Evolutionary conservation across 1,284 basidiomycete genomes (phyloP), one percentile per base, ranked within the genome.

Genomic region (Cystobasidium pallidum): DNA sequence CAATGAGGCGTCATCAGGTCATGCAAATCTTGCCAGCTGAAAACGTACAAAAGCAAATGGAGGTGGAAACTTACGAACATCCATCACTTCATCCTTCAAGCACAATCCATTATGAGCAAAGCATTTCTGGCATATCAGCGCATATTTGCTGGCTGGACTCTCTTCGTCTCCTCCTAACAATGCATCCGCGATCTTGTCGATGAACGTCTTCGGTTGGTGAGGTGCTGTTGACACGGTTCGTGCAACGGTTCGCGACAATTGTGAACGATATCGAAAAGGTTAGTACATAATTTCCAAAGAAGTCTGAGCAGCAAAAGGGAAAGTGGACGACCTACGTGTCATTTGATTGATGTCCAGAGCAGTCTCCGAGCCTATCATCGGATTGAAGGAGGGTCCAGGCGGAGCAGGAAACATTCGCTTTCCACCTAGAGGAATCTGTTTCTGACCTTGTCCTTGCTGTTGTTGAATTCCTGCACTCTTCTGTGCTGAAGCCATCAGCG

Each of bases 41-140:
- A 2, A 15, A 2, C 13, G 24, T 36, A 26, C 62, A 7, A 28
- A 64, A 51, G 41, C 1, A 32, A n/a, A 24, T 19, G 45, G 8
- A 47, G 0, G 41, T 21, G 19, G 39, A 11, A 2, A 88, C 92
- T 82, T 78, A 96, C 94, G 92, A 65, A 92, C 87, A 74, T 92
- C 88, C 78, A 92, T 89, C 87, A 91, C 96, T 81, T 91, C 86
- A 73, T 87, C 88, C 80, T 93, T 91, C 74, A 90, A 89, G 3
- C 95, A 91, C 10, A 99, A 85, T 0, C 95, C 95, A 78, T 99
- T 99, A 82, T 99, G 95, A 17, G 88, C 83, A 79, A 92, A 95
- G 80, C 95, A 99, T 76, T 89, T 89, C 73, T 88, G 88, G 81
- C 95, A 99, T 51, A 99, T 96, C 70, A 99, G 85, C 0, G 95